Evolutionary conservation across 345 rosid species (phyloP).

Genomic region (Aquilaria yunnanensis): DNA sequence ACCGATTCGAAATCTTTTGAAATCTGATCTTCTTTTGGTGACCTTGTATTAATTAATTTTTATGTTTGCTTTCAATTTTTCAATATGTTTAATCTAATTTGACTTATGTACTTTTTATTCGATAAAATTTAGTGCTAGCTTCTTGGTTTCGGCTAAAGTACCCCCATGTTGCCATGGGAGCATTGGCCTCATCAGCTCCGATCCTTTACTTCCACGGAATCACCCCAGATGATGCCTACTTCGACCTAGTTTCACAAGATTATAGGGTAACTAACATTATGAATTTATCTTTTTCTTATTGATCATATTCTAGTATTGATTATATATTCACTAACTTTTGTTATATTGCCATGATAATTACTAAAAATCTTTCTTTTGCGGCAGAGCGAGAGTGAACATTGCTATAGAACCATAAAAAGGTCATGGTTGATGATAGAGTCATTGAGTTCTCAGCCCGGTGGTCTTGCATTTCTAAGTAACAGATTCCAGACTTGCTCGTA

Average conservation of each 20-base stretch:
- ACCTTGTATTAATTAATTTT: no score
- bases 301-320: no score
- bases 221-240: constrained; percentile 1
- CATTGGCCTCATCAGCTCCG: constrained; percentile 55
- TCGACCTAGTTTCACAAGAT: no score
- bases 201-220: constrained; percentile 35
- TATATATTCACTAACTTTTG: no score
- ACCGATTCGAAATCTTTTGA: no score
- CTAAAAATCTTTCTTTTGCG: no score
- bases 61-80: not conserved
- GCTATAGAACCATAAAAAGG: constrained; percentile 26
- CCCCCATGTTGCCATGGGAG: constrained; percentile 46
- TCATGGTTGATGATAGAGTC: constrained; percentile 33
- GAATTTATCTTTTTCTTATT: no score
- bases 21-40: not conserved
- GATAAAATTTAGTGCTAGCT: constrained; percentile 43
- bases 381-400: constrained; percentile 18
- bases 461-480: no score
- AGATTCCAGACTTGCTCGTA: no score
- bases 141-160: constrained; percentile 51
- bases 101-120: not conserved
- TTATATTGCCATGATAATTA: no score
- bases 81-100: not conserved
- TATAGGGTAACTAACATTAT: no score
- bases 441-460: no score